Evolutionary conservation across 495 filamentous ascomycete species (phyloP).

Genomic region (Xeromyces bisporus): DNA sequence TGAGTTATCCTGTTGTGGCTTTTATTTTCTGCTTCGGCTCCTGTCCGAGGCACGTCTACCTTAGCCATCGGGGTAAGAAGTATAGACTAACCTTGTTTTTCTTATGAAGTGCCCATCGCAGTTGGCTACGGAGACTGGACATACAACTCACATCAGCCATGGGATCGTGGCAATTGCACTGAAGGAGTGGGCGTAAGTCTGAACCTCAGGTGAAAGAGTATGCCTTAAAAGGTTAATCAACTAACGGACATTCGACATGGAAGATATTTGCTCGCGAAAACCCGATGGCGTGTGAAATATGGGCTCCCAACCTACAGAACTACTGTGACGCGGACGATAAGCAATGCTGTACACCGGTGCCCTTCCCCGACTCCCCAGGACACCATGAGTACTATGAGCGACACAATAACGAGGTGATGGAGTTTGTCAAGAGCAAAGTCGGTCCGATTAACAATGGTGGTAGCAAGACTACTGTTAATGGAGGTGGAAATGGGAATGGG

Average conservation of each 20-base stretch:
- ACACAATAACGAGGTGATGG: conserved; percentile 11
- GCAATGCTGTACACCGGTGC: conserved; percentile 8
- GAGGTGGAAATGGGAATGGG: too few species aligned
- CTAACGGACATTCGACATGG: neutral
- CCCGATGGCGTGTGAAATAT: conserved; percentile 9
- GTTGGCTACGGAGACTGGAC: conserved; percentile 14
- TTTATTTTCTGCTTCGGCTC: too few species aligned
- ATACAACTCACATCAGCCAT: conserved; percentile 8
- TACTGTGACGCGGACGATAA: conserved; percentile 13
- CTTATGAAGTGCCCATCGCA: conserved; percentile 9
- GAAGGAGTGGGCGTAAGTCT: conserved; percentile 12
- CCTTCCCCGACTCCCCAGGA: conserved; percentile 5
- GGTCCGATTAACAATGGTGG: too few species aligned
- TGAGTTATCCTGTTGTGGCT: too few species aligned
- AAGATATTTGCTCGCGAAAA: conserved; percentile 13
- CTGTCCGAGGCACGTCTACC: too few species aligned
- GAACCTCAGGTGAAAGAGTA: neutral
- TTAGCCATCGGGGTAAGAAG: too few species aligned
- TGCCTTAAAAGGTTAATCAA: too few species aligned
- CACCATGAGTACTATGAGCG: conserved; percentile 9
- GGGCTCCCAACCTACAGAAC: conserved; percentile 5
- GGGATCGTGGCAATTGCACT: conserved; percentile 12
- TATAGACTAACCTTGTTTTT: neutral
- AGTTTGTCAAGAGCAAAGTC: conserved; percentile 10
- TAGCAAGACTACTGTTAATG: too few species aligned